These are phyloP conservation scores for Zasmidium citrigriseum DNA, from an alignment of 2,329 filamentous ascomycete genomes.

Conservation along the genomic window DNA sequence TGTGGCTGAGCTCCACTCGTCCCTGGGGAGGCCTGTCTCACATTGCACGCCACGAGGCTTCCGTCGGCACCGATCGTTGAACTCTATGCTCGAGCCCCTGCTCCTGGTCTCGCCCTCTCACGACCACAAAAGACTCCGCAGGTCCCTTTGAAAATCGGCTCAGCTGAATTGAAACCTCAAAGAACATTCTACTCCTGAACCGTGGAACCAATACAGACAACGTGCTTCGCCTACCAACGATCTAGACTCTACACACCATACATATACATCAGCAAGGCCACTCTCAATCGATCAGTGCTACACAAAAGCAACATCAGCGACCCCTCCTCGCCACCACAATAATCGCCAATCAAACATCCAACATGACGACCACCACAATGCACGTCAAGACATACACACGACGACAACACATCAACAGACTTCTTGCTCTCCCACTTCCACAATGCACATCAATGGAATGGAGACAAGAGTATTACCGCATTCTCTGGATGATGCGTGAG, in stretches of 20 bases:
- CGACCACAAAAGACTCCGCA: not conserved
- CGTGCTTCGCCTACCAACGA: not conserved
- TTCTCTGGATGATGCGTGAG: constrained; percentile 21
- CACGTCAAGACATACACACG: constrained; percentile 19
- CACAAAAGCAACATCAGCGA: not conserved
- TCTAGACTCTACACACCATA: not conserved
- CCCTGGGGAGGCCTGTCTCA: not conserved
- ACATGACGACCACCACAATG: constrained; percentile 6
- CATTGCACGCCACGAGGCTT: not conserved
- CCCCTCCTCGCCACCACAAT: not conserved
- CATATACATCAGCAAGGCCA: not conserved
- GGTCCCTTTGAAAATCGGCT: not conserved
- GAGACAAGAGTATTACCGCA: constrained; percentile 22
- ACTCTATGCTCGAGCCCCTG: not conserved
- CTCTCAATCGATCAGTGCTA: not conserved
- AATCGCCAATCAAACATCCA: not conserved
- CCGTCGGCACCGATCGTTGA: not conserved
- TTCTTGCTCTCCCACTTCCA: constrained; percentile 16
- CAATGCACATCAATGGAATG: constrained; percentile 21
- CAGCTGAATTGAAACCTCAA: not conserved
- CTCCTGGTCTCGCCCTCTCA: not conserved
- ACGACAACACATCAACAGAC: constrained; percentile 17
- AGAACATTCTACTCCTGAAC: not conserved
- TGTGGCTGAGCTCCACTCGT: not conserved
- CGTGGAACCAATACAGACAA: not conserved